Percentiles rank a stretch among this genome's conserved stretches.
Conservation (phyloP, 805 yeast genomes). For the Schwanniomyces pseudopolymorphus region DNA sequence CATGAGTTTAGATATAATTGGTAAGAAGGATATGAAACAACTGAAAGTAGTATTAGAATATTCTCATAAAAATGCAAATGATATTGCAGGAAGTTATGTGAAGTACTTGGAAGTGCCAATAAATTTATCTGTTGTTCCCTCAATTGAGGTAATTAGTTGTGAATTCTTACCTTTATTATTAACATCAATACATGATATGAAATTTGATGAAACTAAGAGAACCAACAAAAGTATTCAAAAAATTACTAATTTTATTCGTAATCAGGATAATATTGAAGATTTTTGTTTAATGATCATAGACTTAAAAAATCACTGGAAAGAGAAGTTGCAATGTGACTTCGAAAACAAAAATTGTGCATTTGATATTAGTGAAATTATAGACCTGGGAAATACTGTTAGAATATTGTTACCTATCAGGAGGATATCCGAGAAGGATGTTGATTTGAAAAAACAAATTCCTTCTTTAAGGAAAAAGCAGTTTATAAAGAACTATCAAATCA, state of each 20-base stretch:
- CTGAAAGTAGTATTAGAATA: constrained; percentile 69
- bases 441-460: constrained; percentile 60
- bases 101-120: constrained; percentile 69
- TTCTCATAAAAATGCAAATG: constrained; percentile 31
- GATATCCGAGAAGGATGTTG: constrained; percentile 41
- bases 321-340: constrained; percentile 37
- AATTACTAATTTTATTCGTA: constrained; percentile 26
- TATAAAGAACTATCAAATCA: constrained; percentile 53
- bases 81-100: constrained; percentile 27
- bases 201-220: background rate
- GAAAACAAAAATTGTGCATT: constrained; percentile 26
- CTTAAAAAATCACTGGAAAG: constrained; percentile 78
- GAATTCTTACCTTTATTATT: constrained; percentile 63
- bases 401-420: constrained; percentile 70
- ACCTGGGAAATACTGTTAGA: constrained; percentile 42
- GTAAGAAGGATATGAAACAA: constrained; percentile 71
- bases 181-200: constrained; percentile 11
- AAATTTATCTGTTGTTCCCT: constrained; percentile 65
- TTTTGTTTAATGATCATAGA: constrained; percentile 72
- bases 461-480: constrained; percentile 70
- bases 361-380: constrained; percentile 27
- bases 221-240: constrained; percentile 16
- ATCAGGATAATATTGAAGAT: constrained; percentile 33
- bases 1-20: constrained; percentile 59
- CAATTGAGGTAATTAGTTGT: constrained; percentile 72